Base-by-base conservation (phyloP, 352 stramenopile genomes). In the Phytophthora melonis region DNA sequence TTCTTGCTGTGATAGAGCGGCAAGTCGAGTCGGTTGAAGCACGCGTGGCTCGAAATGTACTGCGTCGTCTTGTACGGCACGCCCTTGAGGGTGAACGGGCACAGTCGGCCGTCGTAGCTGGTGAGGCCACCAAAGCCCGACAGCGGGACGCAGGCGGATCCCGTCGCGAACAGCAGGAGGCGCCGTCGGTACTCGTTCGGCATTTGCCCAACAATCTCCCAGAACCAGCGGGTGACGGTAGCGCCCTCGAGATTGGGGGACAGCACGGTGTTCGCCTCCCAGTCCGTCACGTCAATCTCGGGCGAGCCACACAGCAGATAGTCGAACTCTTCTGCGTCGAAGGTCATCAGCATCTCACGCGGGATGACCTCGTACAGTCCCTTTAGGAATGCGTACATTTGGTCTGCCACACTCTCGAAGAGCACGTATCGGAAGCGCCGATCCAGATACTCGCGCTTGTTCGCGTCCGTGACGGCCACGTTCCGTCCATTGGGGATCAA, bases 311-410 rank as follows among this genome's bases (percentile, higher is more conserved):
- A 99, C 63, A 99, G 88, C 30, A 99, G 65, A 60, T 99, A 87
- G 73, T 99, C 97, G 6, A 99, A 84, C 81, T 99, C 97, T 83
- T 99, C 96, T 30, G 97, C 97, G 76, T 99, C 97, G 77, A 99
- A 99, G 8, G 98, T 85, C 58, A 97, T 92, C 27, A 99, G 73
- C 53, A 99, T 85, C 27, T 97, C 84, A 52, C 96, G 91, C 2
- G 97, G 97, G 70, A 99, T 93, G 16, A 99, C 93, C 67, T 99
- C 95, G 76, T 99, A 99, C 52, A 99, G 93, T 23, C 97, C 98
- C 54, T 88, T 93, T n/a, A 99, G 72, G 56, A 92, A 84, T 3
- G 79, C 84, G 43, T 89, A 81, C 36, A 92, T 67, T 63, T 93
- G 80, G 52, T 82, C 73, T 3, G 74, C 75, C 1, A 93, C 79